phyloP scores from a whole-genome alignment of 148 eudicot genomes.

The Heliosperma pusillum region DNA sequence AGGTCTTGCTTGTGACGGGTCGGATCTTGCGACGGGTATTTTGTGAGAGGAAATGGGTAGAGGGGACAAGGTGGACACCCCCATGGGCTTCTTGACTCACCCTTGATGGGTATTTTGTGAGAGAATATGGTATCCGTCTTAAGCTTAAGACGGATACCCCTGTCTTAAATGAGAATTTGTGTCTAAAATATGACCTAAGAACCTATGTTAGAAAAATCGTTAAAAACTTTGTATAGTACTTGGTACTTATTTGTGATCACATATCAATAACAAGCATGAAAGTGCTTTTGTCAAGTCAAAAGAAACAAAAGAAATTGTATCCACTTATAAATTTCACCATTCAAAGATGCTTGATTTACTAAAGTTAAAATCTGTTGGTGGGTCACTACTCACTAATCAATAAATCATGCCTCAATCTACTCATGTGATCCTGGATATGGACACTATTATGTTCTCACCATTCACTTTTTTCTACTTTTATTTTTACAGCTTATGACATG shows the following conservation, averaged over 20 bases:
- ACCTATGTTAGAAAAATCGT: too few species aligned
- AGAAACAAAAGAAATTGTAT: background rate
- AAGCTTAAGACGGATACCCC: too few species aligned
- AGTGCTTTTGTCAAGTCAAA: background rate
- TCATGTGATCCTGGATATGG: background rate
- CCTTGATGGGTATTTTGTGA: too few species aligned
- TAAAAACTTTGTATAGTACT: too few species aligned
- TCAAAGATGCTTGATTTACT: background rate
- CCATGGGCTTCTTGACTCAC: too few species aligned
- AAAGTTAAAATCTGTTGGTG: background rate
- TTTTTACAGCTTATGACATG: background rate
- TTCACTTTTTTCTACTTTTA: background rate
- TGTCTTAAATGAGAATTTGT: too few species aligned
- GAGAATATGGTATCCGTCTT: too few species aligned
- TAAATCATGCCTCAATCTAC: background rate
- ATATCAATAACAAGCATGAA: background rate
- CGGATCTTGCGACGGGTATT: too few species aligned
- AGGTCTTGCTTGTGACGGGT: too few species aligned
- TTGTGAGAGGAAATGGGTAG: too few species aligned
- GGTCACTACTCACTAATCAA: background rate
- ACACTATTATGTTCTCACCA: background rate
- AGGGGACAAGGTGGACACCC: too few species aligned
- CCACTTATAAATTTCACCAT: background rate
- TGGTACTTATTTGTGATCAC: background rate
- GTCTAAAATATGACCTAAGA: too few species aligned